Conservation (phyloP, 139 green algal species). For the Coelastrella sp. region DNA sequence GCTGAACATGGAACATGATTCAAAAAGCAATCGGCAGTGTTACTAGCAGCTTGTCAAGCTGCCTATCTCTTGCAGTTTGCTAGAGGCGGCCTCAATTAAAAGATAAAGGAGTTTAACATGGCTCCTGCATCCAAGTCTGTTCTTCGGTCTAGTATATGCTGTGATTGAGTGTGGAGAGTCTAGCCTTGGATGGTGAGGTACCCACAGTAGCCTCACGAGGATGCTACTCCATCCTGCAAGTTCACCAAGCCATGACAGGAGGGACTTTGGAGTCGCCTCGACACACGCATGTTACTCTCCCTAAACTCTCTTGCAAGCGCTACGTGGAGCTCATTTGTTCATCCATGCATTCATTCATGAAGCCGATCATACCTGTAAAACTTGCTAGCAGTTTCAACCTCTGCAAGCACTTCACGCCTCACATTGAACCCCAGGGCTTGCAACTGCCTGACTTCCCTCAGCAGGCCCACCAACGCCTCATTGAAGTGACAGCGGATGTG, state of each 20-base stretch:
- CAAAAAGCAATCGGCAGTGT: too few relatives aligned
- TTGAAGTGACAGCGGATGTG: slow-evolving; percentile 85
- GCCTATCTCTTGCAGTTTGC: too few relatives aligned
- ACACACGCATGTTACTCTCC: not conserved
- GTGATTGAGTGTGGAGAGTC: not conserved
- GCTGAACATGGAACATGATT: too few relatives aligned
- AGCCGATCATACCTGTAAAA: slow-evolving; percentile 73
- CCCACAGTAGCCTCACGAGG: not conserved
- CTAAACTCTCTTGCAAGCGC: too few relatives aligned
- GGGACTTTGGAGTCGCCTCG: not conserved
- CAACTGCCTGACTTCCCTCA: slow-evolving; percentile 81
- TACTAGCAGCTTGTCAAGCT: too few relatives aligned
- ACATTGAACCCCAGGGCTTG: slow-evolving; percentile 74
- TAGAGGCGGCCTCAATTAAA: too few relatives aligned
- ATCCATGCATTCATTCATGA: not conserved
- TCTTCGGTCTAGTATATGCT: too few relatives aligned
- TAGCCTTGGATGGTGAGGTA: not conserved
- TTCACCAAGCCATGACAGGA: too few relatives aligned
- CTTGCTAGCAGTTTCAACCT: slow-evolving; percentile 77
- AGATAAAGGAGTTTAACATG: too few relatives aligned
- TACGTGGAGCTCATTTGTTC: too few relatives aligned
- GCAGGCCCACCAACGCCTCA: slow-evolving; percentile 75
- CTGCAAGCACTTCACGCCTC: slow-evolving; percentile 62
- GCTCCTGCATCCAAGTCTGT: too few relatives aligned
- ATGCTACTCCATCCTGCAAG: too few relatives aligned